A percentile compares a stretch with the other conserved stretches of the same genome.
Evolutionary conservation across 2,329 filamentous ascomycete genomes (phyloP).

Genomic region (Graphilbum fragrans): DNA sequence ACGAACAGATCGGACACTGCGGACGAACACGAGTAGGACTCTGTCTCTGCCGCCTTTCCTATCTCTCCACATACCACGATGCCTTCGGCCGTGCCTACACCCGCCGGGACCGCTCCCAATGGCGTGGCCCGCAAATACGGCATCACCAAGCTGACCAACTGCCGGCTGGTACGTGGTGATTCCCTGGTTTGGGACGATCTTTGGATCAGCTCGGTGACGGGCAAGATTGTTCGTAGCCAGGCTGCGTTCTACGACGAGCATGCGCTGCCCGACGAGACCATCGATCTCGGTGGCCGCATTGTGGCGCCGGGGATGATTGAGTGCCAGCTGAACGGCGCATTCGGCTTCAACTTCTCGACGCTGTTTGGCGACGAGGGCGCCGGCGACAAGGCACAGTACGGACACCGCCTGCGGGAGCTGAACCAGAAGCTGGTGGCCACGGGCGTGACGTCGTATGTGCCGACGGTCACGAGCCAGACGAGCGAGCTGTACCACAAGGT

Average conservation of each 20-base stretch:
- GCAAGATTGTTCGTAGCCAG: constrained; percentile 67
- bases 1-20: no score
- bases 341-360: constrained; percentile 84
- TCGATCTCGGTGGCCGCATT: constrained; percentile 75
- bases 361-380: constrained; percentile 44
- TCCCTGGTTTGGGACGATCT: constrained; percentile 63
- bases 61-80: constrained; percentile 4
- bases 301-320: constrained; percentile 81
- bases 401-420: constrained; percentile 57
- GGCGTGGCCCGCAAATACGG: no score
- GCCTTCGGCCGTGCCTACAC: constrained; percentile 18
- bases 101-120: constrained; percentile 23
- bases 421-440: constrained; percentile 63
- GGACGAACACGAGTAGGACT: not conserved
- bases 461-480: constrained; percentile 71
- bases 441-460: constrained; percentile 79
- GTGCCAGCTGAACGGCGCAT: constrained; percentile 82
- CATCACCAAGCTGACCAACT: constrained; percentile 85
- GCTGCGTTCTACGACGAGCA: constrained; percentile 56
- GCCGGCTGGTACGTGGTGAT: constrained; percentile 59
- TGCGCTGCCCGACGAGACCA: constrained; percentile 56
- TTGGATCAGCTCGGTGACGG: constrained; percentile 75
- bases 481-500: constrained; percentile 73
- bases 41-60: not conserved
- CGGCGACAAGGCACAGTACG: constrained; percentile 45